Base-by-base conservation (phyloP, 208 protist genomes). In the Crithidia fasciculata region DNA sequence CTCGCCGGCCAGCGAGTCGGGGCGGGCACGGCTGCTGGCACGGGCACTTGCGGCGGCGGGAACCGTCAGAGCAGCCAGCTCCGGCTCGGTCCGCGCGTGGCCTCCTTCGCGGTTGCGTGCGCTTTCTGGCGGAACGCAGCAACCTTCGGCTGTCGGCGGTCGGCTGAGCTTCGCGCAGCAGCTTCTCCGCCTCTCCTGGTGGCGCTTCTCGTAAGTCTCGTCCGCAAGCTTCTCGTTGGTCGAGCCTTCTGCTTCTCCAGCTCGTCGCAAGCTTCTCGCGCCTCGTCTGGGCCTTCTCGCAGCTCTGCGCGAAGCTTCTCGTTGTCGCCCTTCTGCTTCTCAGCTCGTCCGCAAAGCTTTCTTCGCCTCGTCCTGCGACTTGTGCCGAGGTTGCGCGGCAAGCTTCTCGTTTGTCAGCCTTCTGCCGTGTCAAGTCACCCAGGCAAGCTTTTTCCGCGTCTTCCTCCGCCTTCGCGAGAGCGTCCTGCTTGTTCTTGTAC, bases 401-500 rank as follows among this genome's bases (percentile, higher is more conserved):
- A n/a, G n/a, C n/a, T n/a, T n/a, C n/a, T n/a, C n/a, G n/a, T n/a
- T n/a, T n/a, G n/a, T n/a, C n/a, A n/a, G n/a, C n/a, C n/a, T n/a
- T n/a, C n/a, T n/a, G n/a, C n/a, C n/a, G n/a, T n/a, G n/a, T n/a
- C n/a, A n/a, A n/a, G n/a, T n/a, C n/a, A 16, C 54, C 56, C 16
- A 49, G 49, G 47, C 45, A 15, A 67, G 63, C 63, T 49, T 57
- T 49, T 69, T 69, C 63, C 3, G 45, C 50, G 5, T 69, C 63
- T 18, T 69, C 49, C 50, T 69, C 41, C 7, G 63, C 63, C 50
- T 47, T 54, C 69, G 76, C 53, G 61, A 69, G 54, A 71, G 63
- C 44, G 47, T 54, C 56, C 59, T 71, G 41, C 75, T 69, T 70
- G 57, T 43, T 59, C 58, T 56, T 66, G 58, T 67, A 16, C 40